phyloP scores from a whole-genome alignment of 177 flowering plant genomes.

The Vitis hybrid region DNA sequence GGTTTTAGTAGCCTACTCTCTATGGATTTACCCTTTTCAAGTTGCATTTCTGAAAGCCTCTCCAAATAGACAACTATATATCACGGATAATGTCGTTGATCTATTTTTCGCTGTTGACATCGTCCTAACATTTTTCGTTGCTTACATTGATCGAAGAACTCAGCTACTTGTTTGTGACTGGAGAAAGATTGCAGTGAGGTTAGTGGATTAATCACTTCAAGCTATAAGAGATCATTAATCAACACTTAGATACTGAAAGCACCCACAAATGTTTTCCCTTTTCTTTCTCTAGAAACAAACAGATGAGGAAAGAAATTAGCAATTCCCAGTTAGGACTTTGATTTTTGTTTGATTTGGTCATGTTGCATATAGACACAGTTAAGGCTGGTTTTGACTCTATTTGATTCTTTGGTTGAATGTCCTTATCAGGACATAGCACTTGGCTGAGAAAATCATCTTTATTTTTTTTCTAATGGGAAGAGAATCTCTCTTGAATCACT shows the following conservation, averaged over 20 bases:
- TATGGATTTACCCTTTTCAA: conserved; percentile 83
- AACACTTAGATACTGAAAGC: not conserved
- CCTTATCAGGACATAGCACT: too few relatives aligned
- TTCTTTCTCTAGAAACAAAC: too few relatives aligned
- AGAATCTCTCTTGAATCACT: too few relatives aligned
- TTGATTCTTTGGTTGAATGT: too few relatives aligned
- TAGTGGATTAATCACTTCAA: not conserved
- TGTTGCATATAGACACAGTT: too few relatives aligned
- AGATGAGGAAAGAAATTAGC: too few relatives aligned
- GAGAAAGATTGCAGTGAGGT: conserved; percentile 74
- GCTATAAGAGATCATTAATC: not conserved
- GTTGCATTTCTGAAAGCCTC: conserved; percentile 58
- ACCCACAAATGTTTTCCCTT: not conserved
- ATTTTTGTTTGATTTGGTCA: too few relatives aligned
- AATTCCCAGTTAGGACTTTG: too few relatives aligned
- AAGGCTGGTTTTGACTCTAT: too few relatives aligned
- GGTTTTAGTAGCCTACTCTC: conserved; percentile 65
- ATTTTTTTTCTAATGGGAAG: too few relatives aligned
- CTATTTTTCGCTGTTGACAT: conserved; percentile 75
- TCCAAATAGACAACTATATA: conserved; percentile 42
- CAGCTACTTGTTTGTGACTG: conserved; percentile 66
- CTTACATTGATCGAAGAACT: conserved; percentile 70
- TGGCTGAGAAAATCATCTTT: too few relatives aligned
- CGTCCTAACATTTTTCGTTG: conserved; percentile 74
- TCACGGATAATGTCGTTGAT: conserved; percentile 66